Percentiles rank a stretch among this genome's conserved stretches.
Evolutionary conservation across 768 basidiomycete genomes (phyloP).

Genomic region (Phaeotremella fagi): DNA sequence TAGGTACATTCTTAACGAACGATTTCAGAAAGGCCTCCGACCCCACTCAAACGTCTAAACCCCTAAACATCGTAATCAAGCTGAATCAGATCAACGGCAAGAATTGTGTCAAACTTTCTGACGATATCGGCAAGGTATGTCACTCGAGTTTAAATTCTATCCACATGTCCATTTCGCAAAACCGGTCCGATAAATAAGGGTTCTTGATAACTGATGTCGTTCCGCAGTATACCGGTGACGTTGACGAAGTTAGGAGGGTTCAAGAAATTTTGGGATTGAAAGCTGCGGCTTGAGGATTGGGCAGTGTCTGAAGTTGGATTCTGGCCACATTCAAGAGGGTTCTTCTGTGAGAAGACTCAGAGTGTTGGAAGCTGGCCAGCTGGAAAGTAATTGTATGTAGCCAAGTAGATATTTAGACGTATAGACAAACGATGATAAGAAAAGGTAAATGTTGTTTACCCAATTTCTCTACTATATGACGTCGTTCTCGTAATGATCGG

Average conservation of each 20-base stretch:
- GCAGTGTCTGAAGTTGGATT: too few relatives aligned
- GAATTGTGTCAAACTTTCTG: slow-evolving; percentile 88
- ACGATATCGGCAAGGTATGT: slow-evolving; percentile 74
- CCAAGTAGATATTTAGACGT: too few relatives aligned
- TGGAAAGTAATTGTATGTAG: too few relatives aligned
- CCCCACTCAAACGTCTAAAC: slow-evolving; percentile 30
- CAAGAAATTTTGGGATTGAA: slow-evolving; percentile 53
- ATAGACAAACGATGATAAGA: too few relatives aligned
- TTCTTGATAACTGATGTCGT: background rate
- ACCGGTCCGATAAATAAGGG: background rate
- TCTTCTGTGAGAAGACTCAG: too few relatives aligned
- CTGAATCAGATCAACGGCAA: slow-evolving; percentile 66
- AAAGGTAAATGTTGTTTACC: too few relatives aligned
- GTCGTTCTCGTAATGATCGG: too few relatives aligned
- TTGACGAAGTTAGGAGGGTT: slow-evolving; percentile 57
- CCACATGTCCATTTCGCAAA: background rate
- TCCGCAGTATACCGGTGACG: slow-evolving; percentile 65
- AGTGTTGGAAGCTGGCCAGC: too few relatives aligned
- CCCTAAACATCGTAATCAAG: slow-evolving; percentile 91
- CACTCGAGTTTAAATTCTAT: background rate
- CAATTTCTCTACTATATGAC: too few relatives aligned
- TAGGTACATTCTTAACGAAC: slow-evolving; percentile 88
- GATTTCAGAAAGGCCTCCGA: slow-evolving; percentile 60
- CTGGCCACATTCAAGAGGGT: too few relatives aligned
- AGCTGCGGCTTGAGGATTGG: too few relatives aligned